phyloP scores from a whole-genome alignment of 148 eudicot genomes.

The Nyssa sinensis region DNA sequence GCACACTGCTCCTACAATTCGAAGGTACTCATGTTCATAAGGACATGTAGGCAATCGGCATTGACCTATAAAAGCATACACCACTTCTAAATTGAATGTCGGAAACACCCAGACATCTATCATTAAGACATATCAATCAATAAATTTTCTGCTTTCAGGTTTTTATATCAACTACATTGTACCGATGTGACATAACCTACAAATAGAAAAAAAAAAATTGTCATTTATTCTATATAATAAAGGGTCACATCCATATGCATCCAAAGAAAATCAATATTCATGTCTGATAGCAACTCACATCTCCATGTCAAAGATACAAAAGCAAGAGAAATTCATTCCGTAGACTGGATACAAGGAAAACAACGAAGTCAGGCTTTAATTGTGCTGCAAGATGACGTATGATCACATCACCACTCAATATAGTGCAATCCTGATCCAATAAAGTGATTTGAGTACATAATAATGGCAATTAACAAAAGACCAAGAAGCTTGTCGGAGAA shows the following conservation, averaged over 20 bases:
- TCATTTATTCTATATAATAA: no score
- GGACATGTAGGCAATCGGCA: neutral
- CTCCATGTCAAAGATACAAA: constrained; percentile 2
- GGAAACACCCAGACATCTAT: no score
- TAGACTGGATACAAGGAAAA: constrained; percentile 82
- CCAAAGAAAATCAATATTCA: neutral
- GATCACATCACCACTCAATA: constrained; percentile 95
- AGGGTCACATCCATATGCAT: neutral
- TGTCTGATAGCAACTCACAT: constrained; percentile 3
- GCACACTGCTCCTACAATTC: neutral
- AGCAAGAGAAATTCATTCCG: neutral
- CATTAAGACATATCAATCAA: no score
- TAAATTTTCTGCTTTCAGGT: no score
- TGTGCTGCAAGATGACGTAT: constrained; percentile 79
- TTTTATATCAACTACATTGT: no score
- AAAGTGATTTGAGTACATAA: constrained; percentile 11
- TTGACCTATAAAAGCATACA: neutral
- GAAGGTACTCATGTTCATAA: neutral
- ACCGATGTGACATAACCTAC: no score
- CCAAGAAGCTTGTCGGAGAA: constrained; percentile 9
- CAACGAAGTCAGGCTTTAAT: constrained; percentile 77
- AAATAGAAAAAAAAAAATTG: no score
- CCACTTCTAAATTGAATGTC: neutral
- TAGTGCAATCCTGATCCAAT: constrained; percentile 74
- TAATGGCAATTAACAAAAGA: constrained; percentile 6